Conservation (phyloP, 176 grass and related monocot genomes). For the Carex kokanica region DNA sequence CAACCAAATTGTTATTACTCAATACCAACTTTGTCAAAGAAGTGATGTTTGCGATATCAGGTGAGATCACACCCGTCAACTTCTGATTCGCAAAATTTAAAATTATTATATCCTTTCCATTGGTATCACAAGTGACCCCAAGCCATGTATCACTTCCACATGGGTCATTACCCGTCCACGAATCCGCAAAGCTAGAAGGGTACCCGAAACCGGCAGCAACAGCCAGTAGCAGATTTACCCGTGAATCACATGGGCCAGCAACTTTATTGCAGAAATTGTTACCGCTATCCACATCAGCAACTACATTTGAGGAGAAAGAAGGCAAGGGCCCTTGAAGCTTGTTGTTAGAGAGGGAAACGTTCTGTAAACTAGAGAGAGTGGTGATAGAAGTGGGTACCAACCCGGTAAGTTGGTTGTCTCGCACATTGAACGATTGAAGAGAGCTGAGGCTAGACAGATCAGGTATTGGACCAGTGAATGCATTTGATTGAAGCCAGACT, state of each 20-base stretch:
- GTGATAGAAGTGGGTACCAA: slow-evolving; percentile 49
- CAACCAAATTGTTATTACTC: slow-evolving; percentile 57
- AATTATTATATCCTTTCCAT: slow-evolving; percentile 30
- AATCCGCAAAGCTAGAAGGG: slow-evolving; percentile 41
- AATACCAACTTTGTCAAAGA: slow-evolving; percentile 46
- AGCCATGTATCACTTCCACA: slow-evolving; percentile 42
- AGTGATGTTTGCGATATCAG: slow-evolving; percentile 60
- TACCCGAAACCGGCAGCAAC: slow-evolving; percentile 71
- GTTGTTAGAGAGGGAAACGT: slow-evolving; percentile 61
- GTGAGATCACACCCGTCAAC: slow-evolving; percentile 64
- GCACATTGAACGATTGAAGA: slow-evolving; percentile 58
- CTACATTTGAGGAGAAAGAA: slow-evolving; percentile 12
- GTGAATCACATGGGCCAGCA: slow-evolving; percentile 40
- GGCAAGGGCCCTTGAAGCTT: slow-evolving; percentile 65
- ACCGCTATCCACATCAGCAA: slow-evolving; percentile 35
- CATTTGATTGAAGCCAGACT: slow-evolving; percentile 73
- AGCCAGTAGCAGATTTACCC: slow-evolving; percentile 50
- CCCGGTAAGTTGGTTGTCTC: slow-evolving; percentile 73
- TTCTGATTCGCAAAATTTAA: slow-evolving; percentile 56
- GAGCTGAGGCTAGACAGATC: slow-evolving; percentile 42
- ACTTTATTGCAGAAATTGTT: slow-evolving; percentile 52
- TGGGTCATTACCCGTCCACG: slow-evolving; percentile 59
- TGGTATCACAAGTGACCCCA: slow-evolving; percentile 42
- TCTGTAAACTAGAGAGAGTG: slow-evolving; percentile 29
- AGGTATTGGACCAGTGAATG: slow-evolving; percentile 65